Conservation (phyloP, 2,329 filamentous ascomycete species). For the Thyridium curvatum region DNA sequence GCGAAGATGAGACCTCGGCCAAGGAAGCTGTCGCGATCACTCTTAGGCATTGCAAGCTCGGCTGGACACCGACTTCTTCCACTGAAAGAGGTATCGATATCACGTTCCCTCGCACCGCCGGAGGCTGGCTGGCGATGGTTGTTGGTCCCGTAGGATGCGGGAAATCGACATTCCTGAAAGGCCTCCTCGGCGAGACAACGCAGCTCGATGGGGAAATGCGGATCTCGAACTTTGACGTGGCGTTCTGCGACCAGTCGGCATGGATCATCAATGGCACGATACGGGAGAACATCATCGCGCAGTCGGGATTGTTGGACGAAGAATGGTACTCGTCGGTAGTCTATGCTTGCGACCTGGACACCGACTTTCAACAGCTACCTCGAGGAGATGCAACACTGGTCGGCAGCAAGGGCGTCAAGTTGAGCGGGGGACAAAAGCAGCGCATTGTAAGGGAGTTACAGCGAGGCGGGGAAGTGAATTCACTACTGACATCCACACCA, state of each 20-base stretch:
- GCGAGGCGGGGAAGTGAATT: neutral
- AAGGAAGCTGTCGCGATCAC: too few relatives aligned
- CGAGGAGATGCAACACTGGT: slow-evolving; percentile 15
- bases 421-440: slow-evolving; percentile 23
- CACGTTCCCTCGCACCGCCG: neutral
- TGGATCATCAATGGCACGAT: slow-evolving; percentile 36
- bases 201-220: slow-evolving; percentile 17
- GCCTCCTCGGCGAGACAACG: slow-evolving; percentile 27
- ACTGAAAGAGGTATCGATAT: slow-evolving; percentile 19
- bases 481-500: slow-evolving; percentile 6
- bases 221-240: slow-evolving; percentile 17
- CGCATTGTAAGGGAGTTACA: slow-evolving; percentile 15
- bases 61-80: slow-evolving; percentile 5
- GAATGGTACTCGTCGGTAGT: slow-evolving; percentile 19
- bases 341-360: slow-evolving; percentile 16
- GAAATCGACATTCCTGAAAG: slow-evolving; percentile 31
- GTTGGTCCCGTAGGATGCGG: slow-evolving; percentile 36
- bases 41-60: neutral
- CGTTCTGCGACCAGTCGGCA: slow-evolving; percentile 35
- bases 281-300: slow-evolving; percentile 29
- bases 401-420: slow-evolving; percentile 17
- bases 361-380: slow-evolving; percentile 16
- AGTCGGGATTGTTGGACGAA: slow-evolving; percentile 13
- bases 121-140: slow-evolving; percentile 24
- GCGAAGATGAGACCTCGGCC: too few relatives aligned